These are phyloP conservation scores for Candida albicans DNA, from an alignment of 1,139 yeast genomes.

Conservation along the genomic window DNA sequence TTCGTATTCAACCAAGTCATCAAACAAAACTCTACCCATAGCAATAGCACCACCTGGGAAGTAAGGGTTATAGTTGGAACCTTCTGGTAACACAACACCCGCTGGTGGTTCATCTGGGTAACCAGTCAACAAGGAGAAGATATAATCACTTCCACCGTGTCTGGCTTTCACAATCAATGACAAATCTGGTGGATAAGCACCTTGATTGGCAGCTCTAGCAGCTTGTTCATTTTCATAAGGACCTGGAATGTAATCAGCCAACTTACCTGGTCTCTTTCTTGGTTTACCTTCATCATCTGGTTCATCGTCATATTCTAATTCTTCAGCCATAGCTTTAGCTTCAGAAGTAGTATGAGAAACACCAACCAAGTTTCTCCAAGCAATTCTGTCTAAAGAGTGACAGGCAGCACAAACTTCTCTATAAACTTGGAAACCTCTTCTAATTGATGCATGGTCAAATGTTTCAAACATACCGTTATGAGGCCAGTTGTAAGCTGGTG, in stretches of 20 bases:
- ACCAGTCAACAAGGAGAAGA: conserved; percentile 93
- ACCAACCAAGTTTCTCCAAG: conserved; percentile 98
- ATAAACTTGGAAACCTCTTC: conserved; percentile 99
- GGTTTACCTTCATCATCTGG: conserved; percentile 99
- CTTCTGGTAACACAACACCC: conserved; percentile 90
- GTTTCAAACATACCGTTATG: conserved; percentile 90
- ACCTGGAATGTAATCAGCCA: conserved; percentile 91
- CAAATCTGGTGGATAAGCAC: conserved; percentile 98
- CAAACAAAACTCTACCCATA: conserved; percentile 97
- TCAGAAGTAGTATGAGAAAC: conserved; percentile 91
- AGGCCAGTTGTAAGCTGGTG: conserved; percentile 92
- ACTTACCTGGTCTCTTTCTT: conserved; percentile 97
- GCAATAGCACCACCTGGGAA: conserved; percentile 99
- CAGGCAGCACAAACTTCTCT: conserved; percentile 99
- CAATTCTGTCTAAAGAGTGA: conserved; percentile 94
- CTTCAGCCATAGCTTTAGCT: conserved; percentile 93
- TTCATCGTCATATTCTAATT: conserved; percentile 97
- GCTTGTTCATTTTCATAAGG: conserved; percentile 98
- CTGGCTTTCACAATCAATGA: conserved; percentile 97
- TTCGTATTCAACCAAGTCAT: conserved; percentile 95
- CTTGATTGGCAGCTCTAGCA: conserved; percentile 99
- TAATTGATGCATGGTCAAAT: conserved; percentile 93
- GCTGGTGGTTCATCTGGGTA: conserved; percentile 99
- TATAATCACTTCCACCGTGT: conserved; percentile 97
- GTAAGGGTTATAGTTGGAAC: conserved; percentile 97